These are phyloP conservation scores for Fusarium armeniacum DNA, from an alignment of 2,329 filamentous ascomycete genomes.

Conservation along the genomic window DNA sequence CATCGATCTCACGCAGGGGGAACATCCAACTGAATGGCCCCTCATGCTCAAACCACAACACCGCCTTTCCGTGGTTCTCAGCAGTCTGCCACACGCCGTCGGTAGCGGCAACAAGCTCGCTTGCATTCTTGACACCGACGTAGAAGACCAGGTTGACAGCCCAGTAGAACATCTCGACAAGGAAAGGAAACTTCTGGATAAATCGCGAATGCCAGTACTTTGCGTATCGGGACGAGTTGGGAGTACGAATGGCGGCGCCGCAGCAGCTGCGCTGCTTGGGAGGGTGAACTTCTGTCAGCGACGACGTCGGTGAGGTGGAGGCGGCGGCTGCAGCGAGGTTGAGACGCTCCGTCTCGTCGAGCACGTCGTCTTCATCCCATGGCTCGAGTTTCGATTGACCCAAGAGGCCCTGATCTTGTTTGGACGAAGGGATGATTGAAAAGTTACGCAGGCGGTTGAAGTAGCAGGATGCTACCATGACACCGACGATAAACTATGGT, in stretches of 20 bases:
- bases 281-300: slow-evolving; percentile 50
- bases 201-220: slow-evolving; percentile 72
- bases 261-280: slow-evolving; percentile 66
- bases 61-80: slow-evolving; percentile 66
- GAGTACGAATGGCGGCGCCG: slow-evolving; percentile 65
- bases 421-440: slow-evolving; percentile 38
- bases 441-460: slow-evolving; percentile 49
- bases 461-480: slow-evolving; percentile 51
- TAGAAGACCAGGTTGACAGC: slow-evolving; percentile 75
- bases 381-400: slow-evolving; percentile 44
- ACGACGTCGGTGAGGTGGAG: slow-evolving; percentile 21
- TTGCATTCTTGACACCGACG: slow-evolving; percentile 49
- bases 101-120: slow-evolving; percentile 54
- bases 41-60: slow-evolving; percentile 69
- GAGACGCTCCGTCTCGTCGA: slow-evolving; percentile 39
- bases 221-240: slow-evolving; percentile 73
- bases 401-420: slow-evolving; percentile 45
- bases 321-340: slow-evolving; percentile 18
- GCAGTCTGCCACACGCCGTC: slow-evolving; percentile 68
- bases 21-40: slow-evolving; percentile 65
- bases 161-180: slow-evolving; percentile 83
- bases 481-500: slow-evolving; percentile 46
- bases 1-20: slow-evolving; percentile 64
- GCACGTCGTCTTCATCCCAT: slow-evolving; percentile 44
- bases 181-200: slow-evolving; percentile 75